These are phyloP conservation scores for Penicillium antarcticum DNA, from an alignment of 495 filamentous ascomycete genomes.

Conservation along the genomic window DNA sequence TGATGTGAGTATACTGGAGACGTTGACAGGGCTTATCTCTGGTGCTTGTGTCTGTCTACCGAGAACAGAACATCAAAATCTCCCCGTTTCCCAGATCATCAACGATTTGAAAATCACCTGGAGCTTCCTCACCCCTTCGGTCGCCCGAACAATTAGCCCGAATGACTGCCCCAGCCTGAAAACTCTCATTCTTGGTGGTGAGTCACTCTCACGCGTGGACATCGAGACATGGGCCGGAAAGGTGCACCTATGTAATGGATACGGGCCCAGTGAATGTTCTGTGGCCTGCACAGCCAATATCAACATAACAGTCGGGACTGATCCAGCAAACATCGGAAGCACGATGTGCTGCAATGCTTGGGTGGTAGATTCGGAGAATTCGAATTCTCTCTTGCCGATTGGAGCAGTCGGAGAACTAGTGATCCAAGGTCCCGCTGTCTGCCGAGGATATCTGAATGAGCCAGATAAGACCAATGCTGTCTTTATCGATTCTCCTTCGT, in stretches of 20 bases:
- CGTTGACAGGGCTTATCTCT: slow-evolving; percentile 28
- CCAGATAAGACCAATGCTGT: slow-evolving; percentile 28
- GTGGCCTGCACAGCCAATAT: neutral
- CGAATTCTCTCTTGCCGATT: slow-evolving; percentile 26
- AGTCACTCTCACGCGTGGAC: slow-evolving; percentile 36
- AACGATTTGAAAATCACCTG: slow-evolving; percentile 26
- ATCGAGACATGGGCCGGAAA: slow-evolving; percentile 40
- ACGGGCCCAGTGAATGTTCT: slow-evolving; percentile 17
- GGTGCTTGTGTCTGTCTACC: slow-evolving; percentile 40
- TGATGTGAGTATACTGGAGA: slow-evolving; percentile 33
- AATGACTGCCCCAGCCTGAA: slow-evolving; percentile 24
- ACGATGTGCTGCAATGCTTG: slow-evolving; percentile 28
- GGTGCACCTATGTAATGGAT: slow-evolving; percentile 28
- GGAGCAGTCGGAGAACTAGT: slow-evolving; percentile 42
- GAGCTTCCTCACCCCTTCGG: slow-evolving; percentile 35
- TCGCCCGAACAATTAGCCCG: slow-evolving; percentile 28
- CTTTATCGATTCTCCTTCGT: slow-evolving; percentile 45
- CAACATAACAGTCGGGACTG: neutral
- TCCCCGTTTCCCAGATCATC: slow-evolving; percentile 21
- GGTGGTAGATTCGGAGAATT: slow-evolving; percentile 37
- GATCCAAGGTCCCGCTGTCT: slow-evolving; percentile 38
- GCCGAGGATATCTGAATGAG: slow-evolving; percentile 40
- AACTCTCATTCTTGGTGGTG: slow-evolving; percentile 34
- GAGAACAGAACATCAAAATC: slow-evolving; percentile 20
- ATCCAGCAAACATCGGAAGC: slow-evolving; percentile 7